Percentiles rank a stretch among this genome's conserved stretches.
Conservation (phyloP, 805 yeast species). For the Pichia cephalocereana region DNA sequence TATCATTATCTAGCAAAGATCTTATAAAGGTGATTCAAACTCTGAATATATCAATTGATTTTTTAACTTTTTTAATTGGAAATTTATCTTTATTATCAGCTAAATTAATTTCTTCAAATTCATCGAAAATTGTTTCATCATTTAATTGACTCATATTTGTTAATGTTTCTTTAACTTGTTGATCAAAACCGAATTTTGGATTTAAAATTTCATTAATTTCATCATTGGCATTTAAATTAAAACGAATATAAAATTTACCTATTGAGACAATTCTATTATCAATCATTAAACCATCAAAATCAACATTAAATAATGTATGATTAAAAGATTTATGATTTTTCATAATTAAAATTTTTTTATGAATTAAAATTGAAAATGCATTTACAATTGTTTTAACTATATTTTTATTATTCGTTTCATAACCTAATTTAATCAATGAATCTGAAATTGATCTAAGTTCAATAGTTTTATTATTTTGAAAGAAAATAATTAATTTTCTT, state of each 20-base stretch:
- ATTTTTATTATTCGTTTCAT: not conserved
- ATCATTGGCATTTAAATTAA: not conserved
- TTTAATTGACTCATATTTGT: not conserved
- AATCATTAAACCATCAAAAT: constrained; percentile 10
- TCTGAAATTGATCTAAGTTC: constrained; percentile 4
- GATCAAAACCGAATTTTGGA: constrained; percentile 2
- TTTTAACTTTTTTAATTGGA: constrained; percentile 12
- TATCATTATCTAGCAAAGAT: not conserved
- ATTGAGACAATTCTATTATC: constrained; percentile 8
- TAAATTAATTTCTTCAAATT: constrained; percentile 1
- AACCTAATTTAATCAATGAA: constrained; percentile 3
- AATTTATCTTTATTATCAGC: no score
- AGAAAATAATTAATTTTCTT: constrained; percentile 13
- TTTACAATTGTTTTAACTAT: constrained; percentile 8
- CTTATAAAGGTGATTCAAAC: constrained; percentile 2
- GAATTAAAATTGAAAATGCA: constrained; percentile 14
- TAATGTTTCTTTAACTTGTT: not conserved
- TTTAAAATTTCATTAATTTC: constrained; percentile 5
- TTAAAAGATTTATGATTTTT: constrained; percentile 7
- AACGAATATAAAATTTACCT: constrained; percentile 13
- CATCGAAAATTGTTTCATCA: constrained; percentile 3
- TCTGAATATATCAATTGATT: constrained; percentile 14
- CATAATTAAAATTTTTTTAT: constrained; percentile 12
- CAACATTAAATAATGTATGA: constrained; percentile 9
- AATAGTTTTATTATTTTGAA: constrained; percentile 1